phyloP scores from a whole-genome alignment of 2,329 filamentous ascomycete genomes.

The Massarina eburnea region DNA sequence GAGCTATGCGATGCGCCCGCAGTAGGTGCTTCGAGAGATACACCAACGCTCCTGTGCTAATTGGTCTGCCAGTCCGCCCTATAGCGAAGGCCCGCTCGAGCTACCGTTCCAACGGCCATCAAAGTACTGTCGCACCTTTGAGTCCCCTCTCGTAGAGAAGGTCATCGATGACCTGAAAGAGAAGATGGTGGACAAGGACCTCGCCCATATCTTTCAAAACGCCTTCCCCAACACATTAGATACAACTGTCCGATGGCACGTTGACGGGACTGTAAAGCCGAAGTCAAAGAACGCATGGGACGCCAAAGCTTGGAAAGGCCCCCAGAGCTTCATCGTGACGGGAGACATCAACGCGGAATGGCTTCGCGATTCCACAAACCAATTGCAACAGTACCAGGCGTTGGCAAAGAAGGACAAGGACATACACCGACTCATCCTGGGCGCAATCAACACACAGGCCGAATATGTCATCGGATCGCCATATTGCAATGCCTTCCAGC shows the following conservation, averaged over 20 bases:
- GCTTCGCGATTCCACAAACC: conserved; percentile 91
- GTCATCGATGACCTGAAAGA: conserved; percentile 82
- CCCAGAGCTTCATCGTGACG: conserved; percentile 91
- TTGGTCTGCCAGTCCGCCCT: conserved; percentile 62
- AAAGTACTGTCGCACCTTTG: conserved; percentile 82
- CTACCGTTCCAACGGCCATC: conserved; percentile 87
- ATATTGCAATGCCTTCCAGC: conserved; percentile 98
- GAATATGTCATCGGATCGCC: conserved; percentile 94
- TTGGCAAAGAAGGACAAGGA: conserved; percentile 78
- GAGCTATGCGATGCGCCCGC: conserved; percentile 59
- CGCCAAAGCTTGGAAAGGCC: conserved; percentile 70
- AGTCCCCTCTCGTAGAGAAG: conserved; percentile 80
- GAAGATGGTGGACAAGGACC: conserved; percentile 79
- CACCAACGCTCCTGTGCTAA: neutral
- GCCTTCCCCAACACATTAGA: conserved; percentile 90
- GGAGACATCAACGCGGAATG: conserved; percentile 93
- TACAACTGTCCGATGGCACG: conserved; percentile 87
- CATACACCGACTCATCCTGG: conserved; percentile 79
- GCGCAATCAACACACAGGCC: conserved; percentile 93
- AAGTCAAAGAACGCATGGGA: conserved; percentile 39
- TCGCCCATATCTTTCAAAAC: conserved; percentile 92
- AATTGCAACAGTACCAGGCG: conserved; percentile 84
- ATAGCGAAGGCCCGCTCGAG: conserved; percentile 74
- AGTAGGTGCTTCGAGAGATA: conserved; percentile 53
- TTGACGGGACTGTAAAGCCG: conserved; percentile 56